Evolutionary conservation across 305 asterid genomes (phyloP).

Genomic region (Rubia balearica): DNA sequence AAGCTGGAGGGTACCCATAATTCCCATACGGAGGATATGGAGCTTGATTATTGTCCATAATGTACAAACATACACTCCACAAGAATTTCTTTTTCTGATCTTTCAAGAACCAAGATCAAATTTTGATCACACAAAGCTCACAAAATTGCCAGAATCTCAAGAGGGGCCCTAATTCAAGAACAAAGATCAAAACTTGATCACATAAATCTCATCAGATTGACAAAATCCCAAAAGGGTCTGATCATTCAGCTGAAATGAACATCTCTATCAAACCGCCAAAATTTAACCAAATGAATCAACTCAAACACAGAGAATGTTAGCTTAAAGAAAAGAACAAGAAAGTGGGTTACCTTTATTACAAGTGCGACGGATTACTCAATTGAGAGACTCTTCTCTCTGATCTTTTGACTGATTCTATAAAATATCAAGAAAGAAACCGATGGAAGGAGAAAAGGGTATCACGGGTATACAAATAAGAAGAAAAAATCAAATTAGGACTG

Average conservation of each 20-base stretch:
- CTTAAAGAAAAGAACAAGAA: not conserved
- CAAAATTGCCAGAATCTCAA: constrained; percentile 6
- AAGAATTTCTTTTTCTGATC: constrained; percentile 8
- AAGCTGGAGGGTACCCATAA: constrained; percentile 46
- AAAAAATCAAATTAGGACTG: not conserved
- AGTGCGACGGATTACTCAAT: constrained; percentile 5
- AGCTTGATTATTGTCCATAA: constrained; percentile 48
- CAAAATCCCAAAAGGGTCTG: constrained; percentile 4
- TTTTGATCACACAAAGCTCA: constrained; percentile 12
- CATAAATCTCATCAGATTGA: constrained; percentile 7
- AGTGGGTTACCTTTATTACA: constrained; percentile 9
- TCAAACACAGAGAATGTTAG: not conserved
- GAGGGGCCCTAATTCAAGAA: not conserved
- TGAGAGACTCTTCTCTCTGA: not conserved
- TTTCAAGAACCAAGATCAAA: constrained; percentile 11
- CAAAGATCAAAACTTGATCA: constrained; percentile 13
- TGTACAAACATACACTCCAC: constrained; percentile 13
- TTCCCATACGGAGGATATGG: constrained; percentile 52
- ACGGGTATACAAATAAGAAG: not conserved
- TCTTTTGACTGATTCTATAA: not conserved
- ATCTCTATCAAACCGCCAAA: not conserved
- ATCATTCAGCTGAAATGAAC: constrained; percentile 9
- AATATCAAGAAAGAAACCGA: not conserved
- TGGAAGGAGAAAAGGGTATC: not conserved
- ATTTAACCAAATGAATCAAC: constrained; percentile 6